These are phyloP conservation scores for Carex scoparia DNA, from an alignment of 176 grass and related monocot species.

Conservation along the genomic window DNA sequence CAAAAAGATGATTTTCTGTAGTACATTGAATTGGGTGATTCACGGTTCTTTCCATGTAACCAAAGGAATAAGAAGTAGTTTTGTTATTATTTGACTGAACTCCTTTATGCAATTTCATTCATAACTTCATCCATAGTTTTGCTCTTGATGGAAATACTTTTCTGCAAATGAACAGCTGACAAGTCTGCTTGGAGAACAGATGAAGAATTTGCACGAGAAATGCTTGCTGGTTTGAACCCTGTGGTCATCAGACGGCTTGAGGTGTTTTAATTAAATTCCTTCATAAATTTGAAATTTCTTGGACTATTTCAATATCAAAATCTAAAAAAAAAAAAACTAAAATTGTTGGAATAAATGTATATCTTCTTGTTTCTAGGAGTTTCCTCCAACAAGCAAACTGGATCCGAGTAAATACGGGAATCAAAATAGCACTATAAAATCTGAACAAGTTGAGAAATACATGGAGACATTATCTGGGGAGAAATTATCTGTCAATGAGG, in stretches of 20 bases:
- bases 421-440: constrained; percentile 73
- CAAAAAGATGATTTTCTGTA: background rate
- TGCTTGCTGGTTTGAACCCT: constrained; percentile 86
- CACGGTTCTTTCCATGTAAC: background rate
- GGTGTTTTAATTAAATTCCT: constrained; percentile 17
- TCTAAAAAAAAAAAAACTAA: background rate
- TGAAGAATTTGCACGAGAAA: constrained; percentile 84
- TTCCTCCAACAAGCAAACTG: constrained; percentile 66
- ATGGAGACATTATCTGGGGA: constrained; percentile 51
- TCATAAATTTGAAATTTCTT: background rate
- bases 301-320: background rate
- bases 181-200: constrained; percentile 62
- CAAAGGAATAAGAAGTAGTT: background rate
- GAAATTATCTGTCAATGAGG: constrained; percentile 25
- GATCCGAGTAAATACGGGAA: constrained; percentile 64
- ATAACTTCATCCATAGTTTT: background rate
- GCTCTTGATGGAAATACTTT: background rate
- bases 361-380: constrained; percentile 37
- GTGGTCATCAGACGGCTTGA: constrained; percentile 56
- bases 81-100: background rate
- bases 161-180: constrained; percentile 29
- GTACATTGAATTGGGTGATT: background rate
- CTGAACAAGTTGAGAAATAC: constrained; percentile 46
- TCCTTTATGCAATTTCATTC: background rate
- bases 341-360: background rate